Evolutionary conservation across 169 alveolate species (phyloP).

Genomic region (Blepharisma undulans): DNA sequence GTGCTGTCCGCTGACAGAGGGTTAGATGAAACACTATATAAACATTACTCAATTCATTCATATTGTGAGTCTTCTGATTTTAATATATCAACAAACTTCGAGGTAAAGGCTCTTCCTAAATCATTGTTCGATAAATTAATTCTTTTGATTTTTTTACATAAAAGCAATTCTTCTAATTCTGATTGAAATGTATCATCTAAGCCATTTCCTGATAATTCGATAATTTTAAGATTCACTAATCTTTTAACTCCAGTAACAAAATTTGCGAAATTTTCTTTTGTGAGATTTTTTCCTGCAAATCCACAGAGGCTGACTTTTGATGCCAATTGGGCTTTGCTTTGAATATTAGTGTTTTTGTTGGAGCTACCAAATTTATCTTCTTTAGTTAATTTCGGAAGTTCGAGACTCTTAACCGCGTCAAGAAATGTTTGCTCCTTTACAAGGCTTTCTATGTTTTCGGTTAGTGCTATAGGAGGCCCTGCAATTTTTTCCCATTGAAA

Average conservation of each 20-base stretch:
- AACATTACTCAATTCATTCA: conserved; percentile 3
- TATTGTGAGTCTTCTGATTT: not conserved
- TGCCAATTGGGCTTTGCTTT: not conserved
- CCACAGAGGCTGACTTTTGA: not conserved
- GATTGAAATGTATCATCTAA: not conserved
- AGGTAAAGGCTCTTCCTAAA: not conserved
- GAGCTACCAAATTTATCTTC: not conserved
- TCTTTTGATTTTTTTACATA: not conserved
- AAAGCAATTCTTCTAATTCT: conserved; percentile 26
- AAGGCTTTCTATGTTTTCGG: not conserved
- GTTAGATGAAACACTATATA: conserved; percentile 11
- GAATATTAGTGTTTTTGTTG: not conserved
- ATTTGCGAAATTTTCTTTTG: not conserved
- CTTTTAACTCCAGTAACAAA: conserved; percentile 2
- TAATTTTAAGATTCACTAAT: not conserved
- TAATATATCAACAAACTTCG: not conserved
- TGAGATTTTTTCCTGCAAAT: not conserved
- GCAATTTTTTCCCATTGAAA: conserved; percentile 22
- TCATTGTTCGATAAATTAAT: conserved; percentile 13
- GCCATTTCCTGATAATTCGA: not conserved
- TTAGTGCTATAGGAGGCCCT: not conserved
- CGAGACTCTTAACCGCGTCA: conserved; percentile 6
- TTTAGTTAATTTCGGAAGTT: not conserved
- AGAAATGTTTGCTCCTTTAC: not conserved
- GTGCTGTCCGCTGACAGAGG: not conserved